phyloP scores from a whole-genome alignment of 2,329 filamentous ascomycete species.

The Colletotrichum sp. region DNA sequence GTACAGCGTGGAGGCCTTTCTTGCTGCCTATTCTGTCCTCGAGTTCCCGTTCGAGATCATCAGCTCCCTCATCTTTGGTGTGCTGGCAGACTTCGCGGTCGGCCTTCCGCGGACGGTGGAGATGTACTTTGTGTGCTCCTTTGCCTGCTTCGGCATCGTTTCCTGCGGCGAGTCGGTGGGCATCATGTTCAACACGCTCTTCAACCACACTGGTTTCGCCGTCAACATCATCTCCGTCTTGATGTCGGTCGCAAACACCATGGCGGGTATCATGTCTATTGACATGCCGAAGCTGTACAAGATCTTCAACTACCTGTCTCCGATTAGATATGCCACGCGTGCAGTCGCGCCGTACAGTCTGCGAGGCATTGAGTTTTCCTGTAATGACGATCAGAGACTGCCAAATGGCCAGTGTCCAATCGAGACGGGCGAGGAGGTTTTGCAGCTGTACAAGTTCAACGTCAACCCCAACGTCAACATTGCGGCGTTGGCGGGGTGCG shows the following conservation, averaged over 20 bases:
- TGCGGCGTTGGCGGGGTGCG: conserved; percentile 65
- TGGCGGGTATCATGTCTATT: conserved; percentile 75
- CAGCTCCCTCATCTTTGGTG: conserved; percentile 68
- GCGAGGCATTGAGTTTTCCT: conserved; percentile 66
- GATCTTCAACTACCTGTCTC: conserved; percentile 74
- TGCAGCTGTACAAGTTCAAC: conserved; percentile 71
- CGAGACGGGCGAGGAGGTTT: conserved; percentile 68
- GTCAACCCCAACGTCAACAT: conserved; percentile 66
- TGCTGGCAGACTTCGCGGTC: conserved; percentile 68
- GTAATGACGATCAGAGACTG: conserved; percentile 63
- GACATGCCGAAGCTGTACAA: conserved; percentile 70
- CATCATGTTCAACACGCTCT: conserved; percentile 82
- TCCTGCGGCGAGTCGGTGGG: conserved; percentile 78
- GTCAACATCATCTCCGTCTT: conserved; percentile 75
- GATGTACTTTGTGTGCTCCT: conserved; percentile 72
- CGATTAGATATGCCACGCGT: conserved; percentile 72
- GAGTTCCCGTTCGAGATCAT: conserved; percentile 76
- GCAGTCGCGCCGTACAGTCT: conserved; percentile 73
- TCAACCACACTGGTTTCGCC: conserved; percentile 76
- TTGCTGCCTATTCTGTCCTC: conserved; percentile 71
- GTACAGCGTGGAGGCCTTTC: conserved; percentile 74
- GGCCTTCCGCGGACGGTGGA: conserved; percentile 66
- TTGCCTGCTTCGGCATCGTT: conserved; percentile 75
- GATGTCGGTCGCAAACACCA: conserved; percentile 72
- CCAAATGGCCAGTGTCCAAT: conserved; percentile 68